Percentiles rank a stretch among this genome's conserved stretches.
Conservation (phyloP, 345 rosid species). For the Salix caprea region DNA sequence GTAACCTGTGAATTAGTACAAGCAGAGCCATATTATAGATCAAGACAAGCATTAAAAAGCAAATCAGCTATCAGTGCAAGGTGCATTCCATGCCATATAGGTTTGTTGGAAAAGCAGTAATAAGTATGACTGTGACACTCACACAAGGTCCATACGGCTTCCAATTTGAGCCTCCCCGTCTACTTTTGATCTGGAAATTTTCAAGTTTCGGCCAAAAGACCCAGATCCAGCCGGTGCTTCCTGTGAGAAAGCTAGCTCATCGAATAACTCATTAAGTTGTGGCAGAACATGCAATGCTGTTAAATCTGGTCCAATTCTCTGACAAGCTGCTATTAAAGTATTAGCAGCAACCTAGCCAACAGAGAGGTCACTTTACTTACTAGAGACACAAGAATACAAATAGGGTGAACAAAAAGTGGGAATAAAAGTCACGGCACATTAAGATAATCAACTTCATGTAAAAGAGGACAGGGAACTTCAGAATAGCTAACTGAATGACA, state of each 20-base stretch:
- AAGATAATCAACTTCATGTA: background rate
- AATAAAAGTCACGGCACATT: background rate
- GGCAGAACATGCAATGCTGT: conserved; percentile 84
- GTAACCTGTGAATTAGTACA: conserved; percentile 50
- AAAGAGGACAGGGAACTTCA: background rate
- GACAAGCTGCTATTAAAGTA: conserved; percentile 66
- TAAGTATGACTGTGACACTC: conserved; percentile 40
- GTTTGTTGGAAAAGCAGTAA: conserved; percentile 12
- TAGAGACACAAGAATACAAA: conserved; percentile 1
- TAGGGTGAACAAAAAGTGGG: background rate
- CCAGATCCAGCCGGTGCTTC: conserved; percentile 43
- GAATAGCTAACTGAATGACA: background rate
- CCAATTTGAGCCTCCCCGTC: conserved; percentile 58
- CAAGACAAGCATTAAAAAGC: conserved; percentile 16
- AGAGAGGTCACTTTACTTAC: conserved; percentile 5
- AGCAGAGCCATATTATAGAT: background rate
- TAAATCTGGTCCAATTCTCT: conserved; percentile 87
- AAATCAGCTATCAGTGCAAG: background rate
- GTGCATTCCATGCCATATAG: conserved; percentile 3
- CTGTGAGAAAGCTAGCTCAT: conserved; percentile 94
- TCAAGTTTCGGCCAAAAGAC: conserved; percentile 44
- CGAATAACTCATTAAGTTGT: conserved; percentile 80
- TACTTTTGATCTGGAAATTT: conserved; percentile 37
- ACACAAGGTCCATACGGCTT: conserved; percentile 93
- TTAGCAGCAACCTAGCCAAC: conserved; percentile 68